A percentile compares a stretch with the other conserved stretches of the same genome.
Evolutionary conservation across 164 flowering plant species (phyloP).

Genomic region (Vitis riparia): DNA sequence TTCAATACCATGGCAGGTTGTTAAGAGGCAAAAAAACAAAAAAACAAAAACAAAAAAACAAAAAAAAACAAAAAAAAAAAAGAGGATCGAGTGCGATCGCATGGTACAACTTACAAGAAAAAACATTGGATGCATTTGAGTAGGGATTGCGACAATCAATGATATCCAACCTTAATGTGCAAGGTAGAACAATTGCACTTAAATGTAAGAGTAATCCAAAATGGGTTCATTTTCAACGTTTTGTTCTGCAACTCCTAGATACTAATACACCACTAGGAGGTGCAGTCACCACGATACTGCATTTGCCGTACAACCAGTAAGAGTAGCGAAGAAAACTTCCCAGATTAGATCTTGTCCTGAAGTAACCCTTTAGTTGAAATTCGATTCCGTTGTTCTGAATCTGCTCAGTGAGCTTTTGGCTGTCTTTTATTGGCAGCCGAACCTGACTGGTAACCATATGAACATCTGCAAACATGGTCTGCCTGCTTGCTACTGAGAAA

Average conservation of each 20-base stretch:
- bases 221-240: conserved; percentile 23
- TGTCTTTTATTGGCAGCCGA: conserved; percentile 30
- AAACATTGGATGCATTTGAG: too few relatives aligned
- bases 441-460: conserved; percentile 70
- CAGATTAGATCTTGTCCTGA: conserved; percentile 48
- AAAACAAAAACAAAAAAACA: too few relatives aligned
- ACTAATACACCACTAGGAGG: conserved; percentile 66
- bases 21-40: too few relatives aligned
- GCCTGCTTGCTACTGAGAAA: conserved; percentile 33
- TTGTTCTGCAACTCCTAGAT: conserved; percentile 46
- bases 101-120: too few relatives aligned
- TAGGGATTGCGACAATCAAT: too few relatives aligned
- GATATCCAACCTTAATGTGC: too few relatives aligned
- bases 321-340: conserved; percentile 54
- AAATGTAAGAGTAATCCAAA: background rate
- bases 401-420: conserved; percentile 32
- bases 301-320: conserved; percentile 50
- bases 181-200: too few relatives aligned
- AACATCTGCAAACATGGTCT: conserved; percentile 32
- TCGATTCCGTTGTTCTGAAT: conserved; percentile 29
- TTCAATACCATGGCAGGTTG: too few relatives aligned
- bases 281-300: conserved; percentile 35
- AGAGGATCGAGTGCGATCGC: too few relatives aligned
- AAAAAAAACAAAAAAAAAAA: too few relatives aligned
- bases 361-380: conserved; percentile 43